These are phyloP conservation scores for Huntiella bhutanensis DNA, from an alignment of 2,329 filamentous ascomycete genomes.

Conservation along the genomic window DNA sequence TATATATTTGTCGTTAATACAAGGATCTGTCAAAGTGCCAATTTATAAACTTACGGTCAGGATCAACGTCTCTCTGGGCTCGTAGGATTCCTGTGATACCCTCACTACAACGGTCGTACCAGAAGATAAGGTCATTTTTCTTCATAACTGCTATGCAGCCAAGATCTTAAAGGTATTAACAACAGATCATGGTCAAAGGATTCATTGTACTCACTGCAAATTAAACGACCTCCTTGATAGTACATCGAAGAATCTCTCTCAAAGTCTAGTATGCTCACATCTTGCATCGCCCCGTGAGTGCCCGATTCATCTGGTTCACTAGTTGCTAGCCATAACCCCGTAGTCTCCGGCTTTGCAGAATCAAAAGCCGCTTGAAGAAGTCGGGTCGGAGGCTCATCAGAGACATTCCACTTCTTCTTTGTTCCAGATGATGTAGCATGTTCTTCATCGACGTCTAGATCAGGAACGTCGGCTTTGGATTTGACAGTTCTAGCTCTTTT, in stretches of 20 bases:
- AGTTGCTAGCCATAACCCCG: constrained; percentile 7
- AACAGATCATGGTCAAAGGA: not conserved
- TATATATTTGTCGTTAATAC: not conserved
- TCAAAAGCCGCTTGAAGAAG: not conserved
- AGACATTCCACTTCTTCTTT: not conserved
- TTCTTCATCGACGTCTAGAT: not conserved
- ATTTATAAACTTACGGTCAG: constrained; percentile 2
- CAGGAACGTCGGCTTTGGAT: not conserved
- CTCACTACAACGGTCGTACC: constrained; percentile 5
- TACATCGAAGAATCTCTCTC: not conserved
- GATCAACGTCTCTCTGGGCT: not conserved
- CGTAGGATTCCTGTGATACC: constrained; percentile 6
- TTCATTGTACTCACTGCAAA: not conserved
- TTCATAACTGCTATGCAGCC: constrained; percentile 7
- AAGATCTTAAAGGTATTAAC: constrained; percentile 3
- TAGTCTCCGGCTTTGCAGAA: not conserved
- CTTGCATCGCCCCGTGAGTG: constrained; percentile 3
- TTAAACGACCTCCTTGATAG: constrained; percentile 1
- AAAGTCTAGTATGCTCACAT: constrained; percentile 3
- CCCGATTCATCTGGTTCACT: constrained; percentile 1
- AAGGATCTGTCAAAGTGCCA: not conserved
- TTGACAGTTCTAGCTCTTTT: not conserved
- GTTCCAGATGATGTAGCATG: not conserved
- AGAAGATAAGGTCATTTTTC: constrained; percentile 8
- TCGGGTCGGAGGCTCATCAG: not conserved